phyloP scores from a whole-genome alignment of 164 flowering plant genomes.

The Stephania cephalantha region DNA sequence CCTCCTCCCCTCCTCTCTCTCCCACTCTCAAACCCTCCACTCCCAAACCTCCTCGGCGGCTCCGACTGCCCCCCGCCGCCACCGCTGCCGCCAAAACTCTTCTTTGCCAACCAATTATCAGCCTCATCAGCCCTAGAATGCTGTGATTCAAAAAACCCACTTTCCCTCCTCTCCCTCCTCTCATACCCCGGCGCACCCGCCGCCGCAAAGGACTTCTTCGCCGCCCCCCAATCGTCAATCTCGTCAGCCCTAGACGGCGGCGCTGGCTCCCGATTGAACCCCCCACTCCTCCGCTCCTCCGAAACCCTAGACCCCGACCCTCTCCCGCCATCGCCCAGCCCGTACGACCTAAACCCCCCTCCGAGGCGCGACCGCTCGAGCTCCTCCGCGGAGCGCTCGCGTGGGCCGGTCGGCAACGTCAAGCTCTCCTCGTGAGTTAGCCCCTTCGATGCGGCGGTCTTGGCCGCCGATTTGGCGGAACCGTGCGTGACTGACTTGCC shows the following conservation, averaged over 20 bases:
- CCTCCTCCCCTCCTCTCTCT: slow-evolving; percentile 26
- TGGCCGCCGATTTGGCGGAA: slow-evolving; percentile 18
- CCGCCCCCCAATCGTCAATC: slow-evolving; percentile 80
- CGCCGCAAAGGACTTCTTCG: slow-evolving; percentile 42
- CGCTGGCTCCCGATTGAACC: slow-evolving; percentile 27
- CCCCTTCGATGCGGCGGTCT: slow-evolving; percentile 18
- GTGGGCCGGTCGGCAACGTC: slow-evolving; percentile 78
- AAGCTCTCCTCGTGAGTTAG: slow-evolving; percentile 50
- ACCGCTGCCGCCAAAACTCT: slow-evolving; percentile 17
- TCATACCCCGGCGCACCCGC: slow-evolving; percentile 35
- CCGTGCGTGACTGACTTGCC: slow-evolving; percentile 23
- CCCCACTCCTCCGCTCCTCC: slow-evolving; percentile 27
- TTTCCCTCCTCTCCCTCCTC: slow-evolving; percentile 32
- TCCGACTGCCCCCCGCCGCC: slow-evolving; percentile 3
- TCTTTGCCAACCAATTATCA: slow-evolving; percentile 44
- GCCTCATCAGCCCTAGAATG: slow-evolving; percentile 80
- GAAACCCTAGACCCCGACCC: slow-evolving; percentile 34
- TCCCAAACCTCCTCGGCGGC: slow-evolving; percentile 21
- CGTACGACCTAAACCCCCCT: slow-evolving; percentile 63
- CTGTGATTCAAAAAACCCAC: slow-evolving; percentile 55
- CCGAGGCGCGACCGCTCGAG: slow-evolving; percentile 57
- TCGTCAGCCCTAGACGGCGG: slow-evolving; percentile 83
- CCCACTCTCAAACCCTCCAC: slow-evolving; percentile 18
- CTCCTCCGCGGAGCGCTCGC: slow-evolving; percentile 77
- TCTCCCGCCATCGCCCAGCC: slow-evolving; percentile 14